These are phyloP conservation scores for Aspergillus flavus DNA, from an alignment of 2,329 filamentous ascomycete species.

Conservation along the genomic window DNA sequence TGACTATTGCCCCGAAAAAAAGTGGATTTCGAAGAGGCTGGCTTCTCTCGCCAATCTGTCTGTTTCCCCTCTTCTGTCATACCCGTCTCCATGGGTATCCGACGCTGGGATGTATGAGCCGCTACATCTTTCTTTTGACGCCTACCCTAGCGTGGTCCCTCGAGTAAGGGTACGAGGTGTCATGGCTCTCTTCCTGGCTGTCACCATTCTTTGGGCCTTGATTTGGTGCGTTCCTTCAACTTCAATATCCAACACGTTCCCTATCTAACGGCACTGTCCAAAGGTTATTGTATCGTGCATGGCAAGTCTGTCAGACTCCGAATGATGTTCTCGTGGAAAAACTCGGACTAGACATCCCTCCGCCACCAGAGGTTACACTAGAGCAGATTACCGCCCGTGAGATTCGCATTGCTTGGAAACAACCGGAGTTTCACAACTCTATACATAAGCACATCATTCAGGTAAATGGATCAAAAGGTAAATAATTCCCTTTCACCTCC, in stretches of 20 bases:
- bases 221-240: conserved; percentile 44
- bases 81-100: conserved; percentile 35
- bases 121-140: conserved; percentile 48
- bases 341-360: conserved; percentile 90
- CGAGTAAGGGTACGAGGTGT: conserved; percentile 51
- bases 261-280: neutral
- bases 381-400: conserved; percentile 86
- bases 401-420: conserved; percentile 88
- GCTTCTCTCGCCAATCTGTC: conserved; percentile 10
- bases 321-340: conserved; percentile 89
- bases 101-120: conserved; percentile 51
- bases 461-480: conserved; percentile 89
- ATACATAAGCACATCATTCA: conserved; percentile 89
- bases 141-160: conserved; percentile 49
- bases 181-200: conserved; percentile 52
- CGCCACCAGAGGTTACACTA: conserved; percentile 84
- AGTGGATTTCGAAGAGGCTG: conserved; percentile 6
- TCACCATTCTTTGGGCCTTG: conserved; percentile 52
- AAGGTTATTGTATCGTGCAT: conserved; percentile 83
- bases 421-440: conserved; percentile 65
- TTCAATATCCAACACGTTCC: neutral
- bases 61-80: conserved; percentile 12
- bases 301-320: conserved; percentile 86
- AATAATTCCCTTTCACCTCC: conserved; percentile 4
- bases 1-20: neutral